A percentile compares a stretch with the other conserved stretches of the same genome.
phyloP scores from a whole-genome alignment of 345 rosid species.

The Populus deltoides region DNA sequence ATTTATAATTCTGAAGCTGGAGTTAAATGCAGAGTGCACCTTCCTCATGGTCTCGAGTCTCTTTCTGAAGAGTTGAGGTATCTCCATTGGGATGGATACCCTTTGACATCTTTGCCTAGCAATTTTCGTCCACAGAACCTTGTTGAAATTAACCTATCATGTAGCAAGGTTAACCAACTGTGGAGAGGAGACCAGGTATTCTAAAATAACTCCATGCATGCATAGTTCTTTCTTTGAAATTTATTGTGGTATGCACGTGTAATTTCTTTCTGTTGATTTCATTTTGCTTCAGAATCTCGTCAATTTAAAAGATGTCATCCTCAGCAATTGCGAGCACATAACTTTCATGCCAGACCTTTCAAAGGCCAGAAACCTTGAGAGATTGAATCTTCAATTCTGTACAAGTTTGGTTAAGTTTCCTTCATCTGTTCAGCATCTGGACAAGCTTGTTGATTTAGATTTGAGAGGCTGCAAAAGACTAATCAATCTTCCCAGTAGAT shows the following conservation, averaged over 20 bases:
- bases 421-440: not conserved
- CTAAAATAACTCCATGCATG: too few relatives aligned
- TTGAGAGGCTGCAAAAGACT: not conserved
- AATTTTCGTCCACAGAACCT: slow-evolving; percentile 11
- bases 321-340: not conserved
- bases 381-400: not conserved
- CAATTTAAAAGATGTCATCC: not conserved
- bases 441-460: not conserved
- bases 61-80: too few relatives aligned
- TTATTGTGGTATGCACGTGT: too few relatives aligned
- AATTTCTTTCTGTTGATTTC: too few relatives aligned
- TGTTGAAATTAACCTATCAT: slow-evolving; percentile 2
- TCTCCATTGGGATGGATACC: too few relatives aligned
- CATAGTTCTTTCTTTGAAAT: too few relatives aligned
- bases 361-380: not conserved
- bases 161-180: slow-evolving; percentile 5
- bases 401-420: not conserved
- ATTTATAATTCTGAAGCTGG: too few relatives aligned
- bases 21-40: too few relatives aligned
- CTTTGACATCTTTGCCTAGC: slow-evolving; percentile 4
- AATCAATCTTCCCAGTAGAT: not conserved
- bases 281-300: slow-evolving; percentile 2
- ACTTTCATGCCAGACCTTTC: not conserved
- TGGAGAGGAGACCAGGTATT: too few relatives aligned
- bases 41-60: too few relatives aligned